These are phyloP conservation scores for Gigaspora rosea DNA, from an alignment of 192 early-diverging fungal genomes.

Conservation along the genomic window DNA sequence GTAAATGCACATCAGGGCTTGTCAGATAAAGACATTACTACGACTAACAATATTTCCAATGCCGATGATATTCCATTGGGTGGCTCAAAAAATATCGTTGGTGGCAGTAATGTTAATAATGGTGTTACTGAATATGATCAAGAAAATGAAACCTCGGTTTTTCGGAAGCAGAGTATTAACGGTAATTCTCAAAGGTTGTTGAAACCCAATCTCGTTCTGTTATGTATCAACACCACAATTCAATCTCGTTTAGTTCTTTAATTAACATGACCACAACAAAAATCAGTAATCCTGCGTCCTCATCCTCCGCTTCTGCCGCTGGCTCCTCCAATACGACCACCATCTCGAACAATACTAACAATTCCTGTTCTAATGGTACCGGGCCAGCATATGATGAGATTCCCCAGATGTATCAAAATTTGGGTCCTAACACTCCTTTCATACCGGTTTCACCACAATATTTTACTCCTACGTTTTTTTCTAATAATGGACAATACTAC, in stretches of 20 bases:
- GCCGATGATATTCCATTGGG: not conserved
- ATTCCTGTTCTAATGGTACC: slow-evolving; percentile 19
- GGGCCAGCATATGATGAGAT: slow-evolving; percentile 17
- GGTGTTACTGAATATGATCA: slow-evolving; percentile 1
- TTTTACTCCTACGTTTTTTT: slow-evolving; percentile 25
- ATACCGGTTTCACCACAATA: slow-evolving; percentile 19
- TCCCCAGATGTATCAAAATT: not conserved
- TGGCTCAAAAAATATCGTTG: not conserved
- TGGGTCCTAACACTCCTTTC: not conserved
- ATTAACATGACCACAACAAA: slow-evolving; percentile 10
- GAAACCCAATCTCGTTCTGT: not conserved
- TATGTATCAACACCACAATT: slow-evolving; percentile 6
- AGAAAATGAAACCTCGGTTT: not conserved
- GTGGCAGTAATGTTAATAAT: not conserved
- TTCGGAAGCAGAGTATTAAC: slow-evolving; percentile 5
- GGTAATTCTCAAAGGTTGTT: slow-evolving; percentile 15
- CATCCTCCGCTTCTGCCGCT: not conserved
- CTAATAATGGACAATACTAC: slow-evolving; percentile 26
- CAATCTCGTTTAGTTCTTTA: not conserved
- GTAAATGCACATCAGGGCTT: not conserved
- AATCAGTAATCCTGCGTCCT: not conserved
- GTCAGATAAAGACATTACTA: slow-evolving; percentile 14
- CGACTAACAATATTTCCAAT: not conserved
- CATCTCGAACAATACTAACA: not conserved
- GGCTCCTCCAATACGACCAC: not conserved